A percentile compares a stretch with the other conserved stretches of the same genome.
Conservation (phyloP, 331 rosid genomes). For the Rhamnella rubrinervis region DNA sequence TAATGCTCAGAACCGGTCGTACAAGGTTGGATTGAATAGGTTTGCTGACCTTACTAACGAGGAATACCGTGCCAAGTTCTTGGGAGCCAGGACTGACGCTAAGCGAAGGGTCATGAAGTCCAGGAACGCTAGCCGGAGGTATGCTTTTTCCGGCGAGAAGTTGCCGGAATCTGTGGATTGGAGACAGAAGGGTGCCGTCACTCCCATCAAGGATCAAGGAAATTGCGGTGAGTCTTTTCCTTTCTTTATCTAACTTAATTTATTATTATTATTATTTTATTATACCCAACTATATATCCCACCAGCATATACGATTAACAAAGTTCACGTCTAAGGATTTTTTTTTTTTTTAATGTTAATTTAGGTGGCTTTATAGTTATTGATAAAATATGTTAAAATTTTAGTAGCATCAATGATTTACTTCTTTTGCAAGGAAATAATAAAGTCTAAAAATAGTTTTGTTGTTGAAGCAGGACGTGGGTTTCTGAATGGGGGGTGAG, state of each 20-base stretch:
- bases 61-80: conserved; percentile 56
- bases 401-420: too few species aligned
- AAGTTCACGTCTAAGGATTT: background rate
- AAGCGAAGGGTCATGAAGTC: conserved; percentile 56
- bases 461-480: background rate
- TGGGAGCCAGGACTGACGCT: conserved; percentile 51
- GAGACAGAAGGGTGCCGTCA: conserved; percentile 66
- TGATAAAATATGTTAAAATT: too few species aligned
- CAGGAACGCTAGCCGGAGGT: conserved; percentile 54
- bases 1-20: conserved; percentile 53
- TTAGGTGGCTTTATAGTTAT: too few species aligned
- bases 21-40: conserved; percentile 66
- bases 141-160: conserved; percentile 37
- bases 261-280: background rate
- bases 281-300: background rate
- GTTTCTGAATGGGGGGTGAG: background rate
- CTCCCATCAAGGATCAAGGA: conserved; percentile 80
- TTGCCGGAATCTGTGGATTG: conserved; percentile 77
- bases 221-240: conserved; percentile 56
- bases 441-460: background rate
- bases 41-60: conserved; percentile 80
- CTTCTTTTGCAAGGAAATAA: too few species aligned
- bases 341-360: background rate
- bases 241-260: background rate
- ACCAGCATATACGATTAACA: background rate